Evolutionary conservation across 495 filamentous ascomycete species (phyloP).

Genomic region (Sordaria brevicollis): DNA sequence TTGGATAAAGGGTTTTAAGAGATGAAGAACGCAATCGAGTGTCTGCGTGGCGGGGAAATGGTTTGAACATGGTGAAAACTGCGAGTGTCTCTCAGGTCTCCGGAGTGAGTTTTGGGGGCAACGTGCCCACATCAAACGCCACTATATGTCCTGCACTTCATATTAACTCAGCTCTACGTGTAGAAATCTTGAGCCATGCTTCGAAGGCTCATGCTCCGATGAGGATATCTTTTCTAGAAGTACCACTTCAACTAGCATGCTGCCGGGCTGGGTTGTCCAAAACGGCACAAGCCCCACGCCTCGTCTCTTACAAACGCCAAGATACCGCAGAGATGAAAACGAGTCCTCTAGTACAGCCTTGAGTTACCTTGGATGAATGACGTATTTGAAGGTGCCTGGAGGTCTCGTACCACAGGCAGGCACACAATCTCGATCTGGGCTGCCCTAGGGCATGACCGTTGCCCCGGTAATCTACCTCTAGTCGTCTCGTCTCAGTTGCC

Average conservation of each 20-base stretch:
- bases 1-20: no score
- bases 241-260: no score
- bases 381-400: not conserved
- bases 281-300: no score
- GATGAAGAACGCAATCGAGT: no score
- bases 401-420: not conserved
- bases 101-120: not conserved
- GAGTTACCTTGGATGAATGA: not conserved
- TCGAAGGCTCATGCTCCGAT: no score
- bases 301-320: no score
- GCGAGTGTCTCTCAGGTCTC: not conserved
- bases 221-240: no score
- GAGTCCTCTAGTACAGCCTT: no score
- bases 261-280: no score
- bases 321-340: not conserved
- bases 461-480: not conserved
- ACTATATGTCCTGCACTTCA: no score
- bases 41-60: not conserved
- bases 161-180: no score
- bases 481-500: not conserved
- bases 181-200: no score
- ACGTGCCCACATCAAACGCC: not conserved
- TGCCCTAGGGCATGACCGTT: not conserved
- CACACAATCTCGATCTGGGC: not conserved
- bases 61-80: not conserved